Evolutionary conservation across 2,329 filamentous ascomycete genomes (phyloP).

Genomic region (Dendrostoma leiphaemia): DNA sequence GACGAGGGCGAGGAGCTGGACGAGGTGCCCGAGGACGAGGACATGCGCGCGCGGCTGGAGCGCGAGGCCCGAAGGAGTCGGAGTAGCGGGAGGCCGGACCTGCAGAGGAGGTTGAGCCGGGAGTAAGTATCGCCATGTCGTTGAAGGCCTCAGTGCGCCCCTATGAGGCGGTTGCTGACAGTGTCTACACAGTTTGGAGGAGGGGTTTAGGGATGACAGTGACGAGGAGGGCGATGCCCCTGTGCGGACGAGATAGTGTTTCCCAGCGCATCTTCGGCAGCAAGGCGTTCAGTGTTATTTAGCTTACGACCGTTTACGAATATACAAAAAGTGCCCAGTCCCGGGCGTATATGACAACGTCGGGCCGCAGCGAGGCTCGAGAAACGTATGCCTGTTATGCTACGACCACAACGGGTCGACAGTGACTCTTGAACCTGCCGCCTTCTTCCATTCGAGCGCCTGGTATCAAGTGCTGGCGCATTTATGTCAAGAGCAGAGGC

Average conservation of each 20-base stretch:
- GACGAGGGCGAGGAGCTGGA: conserved; percentile 70
- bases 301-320: no score
- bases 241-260: conserved; percentile 17
- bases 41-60: conserved; percentile 36
- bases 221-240: conserved; percentile 48
- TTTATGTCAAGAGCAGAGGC: no score
- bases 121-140: conserved; percentile 53
- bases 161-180: conserved; percentile 6
- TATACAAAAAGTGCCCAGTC: no score
- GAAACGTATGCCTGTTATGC: no score
- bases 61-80: conserved; percentile 19
- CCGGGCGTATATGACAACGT: no score
- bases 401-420: no score
- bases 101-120: conserved; percentile 66
- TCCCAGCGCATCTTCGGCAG: not conserved
- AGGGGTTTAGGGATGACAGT: conserved; percentile 72
- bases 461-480: no score
- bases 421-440: no score
- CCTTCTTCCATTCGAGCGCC: no score
- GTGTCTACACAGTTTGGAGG: conserved; percentile 52
- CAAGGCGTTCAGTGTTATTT: not conserved
- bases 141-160: not conserved
- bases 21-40: conserved; percentile 51
- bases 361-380: no score
- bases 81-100: conserved; percentile 35